Evolutionary conservation across 2,329 filamentous ascomycete genomes (phyloP), one percentile per base, ranked within the genome.

Genomic region (Coniella lustricola): DNA sequence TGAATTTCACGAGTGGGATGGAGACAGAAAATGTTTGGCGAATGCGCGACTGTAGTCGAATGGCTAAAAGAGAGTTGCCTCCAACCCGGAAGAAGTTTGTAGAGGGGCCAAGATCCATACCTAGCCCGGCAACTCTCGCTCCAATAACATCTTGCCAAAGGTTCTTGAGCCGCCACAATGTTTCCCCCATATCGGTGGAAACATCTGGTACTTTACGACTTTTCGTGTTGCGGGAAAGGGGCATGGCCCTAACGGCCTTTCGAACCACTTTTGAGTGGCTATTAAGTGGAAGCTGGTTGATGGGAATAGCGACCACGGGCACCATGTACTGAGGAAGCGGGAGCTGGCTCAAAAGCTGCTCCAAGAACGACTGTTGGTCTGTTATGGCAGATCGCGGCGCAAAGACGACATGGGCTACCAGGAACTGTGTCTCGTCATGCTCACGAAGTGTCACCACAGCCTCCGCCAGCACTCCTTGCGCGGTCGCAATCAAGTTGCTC

Each of bases 21-120:
- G 36, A 40, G 4, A 64, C 56, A 0, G 55, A 47, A 39, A 73
- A 67, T 0, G 31, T 40, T 1, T 61, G 42, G 2, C 55, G 53
- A 21, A 76, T 64, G 0, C 46, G 45, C 1, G 55, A 42, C 34
- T 68, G 65, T 0, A 77, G 60, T 7, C 60, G 54, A 5, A 72
- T 57, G 1, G 70, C 51, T 0, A 67, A 56, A 3, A 73, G 48
- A 0, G 70, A 73, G 49, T 62, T 70, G 2, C 69, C 71, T 3
- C 70, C 70, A 2, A 65, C 51, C 0, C 52, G 50, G 55, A 72
- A 73, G 55, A 74, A 73, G 56, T 71, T 62, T 1, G 68, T 59
- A 1, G 54, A 36, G 0, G 45, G 14, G 8, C 37, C 33, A 10
- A 45, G 16, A 1, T 5, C 42, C 3, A 35, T 33, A 3, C 3